Evolutionary conservation across 768 basidiomycete genomes (phyloP).

Genomic region (Sporobolomyces pararoseus): DNA sequence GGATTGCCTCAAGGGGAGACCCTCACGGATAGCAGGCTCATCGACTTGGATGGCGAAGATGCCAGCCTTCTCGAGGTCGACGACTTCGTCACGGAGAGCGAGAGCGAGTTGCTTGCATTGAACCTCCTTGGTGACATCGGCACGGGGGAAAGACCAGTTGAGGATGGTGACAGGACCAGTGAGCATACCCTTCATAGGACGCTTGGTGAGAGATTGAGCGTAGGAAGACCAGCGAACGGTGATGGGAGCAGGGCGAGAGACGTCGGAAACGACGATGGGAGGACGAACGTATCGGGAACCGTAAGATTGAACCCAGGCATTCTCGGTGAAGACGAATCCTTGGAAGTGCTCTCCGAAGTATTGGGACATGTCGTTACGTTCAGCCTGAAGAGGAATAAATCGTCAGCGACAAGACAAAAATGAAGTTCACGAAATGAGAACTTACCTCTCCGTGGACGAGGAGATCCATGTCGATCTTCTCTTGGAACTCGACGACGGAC

Average conservation of each 20-base stretch:
- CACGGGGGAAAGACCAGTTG: slow-evolving; percentile 99
- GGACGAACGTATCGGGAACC: slow-evolving; percentile 98
- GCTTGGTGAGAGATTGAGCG: slow-evolving; percentile 86
- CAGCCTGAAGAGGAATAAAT: slow-evolving; percentile 46
- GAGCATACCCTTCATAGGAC: slow-evolving; percentile 99
- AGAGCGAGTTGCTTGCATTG: slow-evolving; percentile 98
- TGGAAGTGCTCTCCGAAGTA: slow-evolving; percentile 96
- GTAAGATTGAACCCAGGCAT: slow-evolving; percentile 99
- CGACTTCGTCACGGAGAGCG: slow-evolving; percentile 93
- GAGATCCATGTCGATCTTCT: slow-evolving; percentile 89
- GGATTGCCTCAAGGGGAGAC: slow-evolving; percentile 88
- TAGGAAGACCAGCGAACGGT: slow-evolving; percentile 96
- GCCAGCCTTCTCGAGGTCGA: slow-evolving; percentile 85
- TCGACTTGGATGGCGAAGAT: slow-evolving; percentile 99
- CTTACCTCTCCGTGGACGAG: slow-evolving; percentile 85
- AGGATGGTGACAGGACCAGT: slow-evolving; percentile 73
- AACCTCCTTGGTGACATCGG: slow-evolving; percentile 89
- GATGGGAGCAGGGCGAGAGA: slow-evolving; percentile 86
- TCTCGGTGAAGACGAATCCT: slow-evolving; percentile 97
- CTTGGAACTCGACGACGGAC: slow-evolving; percentile 90
- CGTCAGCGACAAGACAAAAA: not conserved
- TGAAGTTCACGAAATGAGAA: not conserved
- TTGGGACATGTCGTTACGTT: slow-evolving; percentile 99
- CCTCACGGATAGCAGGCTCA: slow-evolving; percentile 99
- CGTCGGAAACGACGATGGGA: slow-evolving; percentile 96